phyloP scores from a whole-genome alignment of 2,329 filamentous ascomycete genomes.

The Fusarium subtropicale region DNA sequence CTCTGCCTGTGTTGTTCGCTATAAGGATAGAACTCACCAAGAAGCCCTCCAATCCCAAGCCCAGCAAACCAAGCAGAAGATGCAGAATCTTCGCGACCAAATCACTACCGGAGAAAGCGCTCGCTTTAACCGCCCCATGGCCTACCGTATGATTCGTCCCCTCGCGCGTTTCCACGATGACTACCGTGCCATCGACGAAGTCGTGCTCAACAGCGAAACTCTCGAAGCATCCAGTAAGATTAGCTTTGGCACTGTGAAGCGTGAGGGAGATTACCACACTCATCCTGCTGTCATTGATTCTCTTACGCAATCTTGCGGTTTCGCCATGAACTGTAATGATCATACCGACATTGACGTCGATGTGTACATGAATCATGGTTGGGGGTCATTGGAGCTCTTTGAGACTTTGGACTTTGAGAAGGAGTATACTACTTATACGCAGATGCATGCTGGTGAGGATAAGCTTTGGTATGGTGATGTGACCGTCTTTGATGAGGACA shows the following conservation, averaged over 20 bases:
- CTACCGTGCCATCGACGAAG: conserved; percentile 40
- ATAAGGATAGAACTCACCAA: conserved; percentile 23
- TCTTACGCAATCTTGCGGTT: conserved; percentile 38
- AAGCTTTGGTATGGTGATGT: conserved; percentile 58
- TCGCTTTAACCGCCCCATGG: conserved; percentile 42
- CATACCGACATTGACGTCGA: conserved; percentile 35
- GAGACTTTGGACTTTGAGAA: conserved; percentile 40
- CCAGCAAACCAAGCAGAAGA: conserved; percentile 15
- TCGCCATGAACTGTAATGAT: conserved; percentile 44
- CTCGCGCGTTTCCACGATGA: conserved; percentile 39
- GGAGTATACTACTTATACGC: conserved; percentile 36
- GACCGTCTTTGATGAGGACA: conserved; percentile 65
- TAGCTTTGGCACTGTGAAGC: conserved; percentile 38
- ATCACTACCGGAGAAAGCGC: conserved; percentile 27
- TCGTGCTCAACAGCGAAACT: conserved; percentile 35
- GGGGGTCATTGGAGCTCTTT: conserved; percentile 38
- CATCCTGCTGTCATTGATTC: conserved; percentile 41
- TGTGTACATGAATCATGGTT: conserved; percentile 42
- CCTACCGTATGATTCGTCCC: conserved; percentile 39
- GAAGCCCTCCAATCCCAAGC: conserved; percentile 9
- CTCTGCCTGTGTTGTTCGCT: conserved; percentile 27
- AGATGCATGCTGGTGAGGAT: conserved; percentile 33
- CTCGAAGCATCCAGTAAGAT: conserved; percentile 30
- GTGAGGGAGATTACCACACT: conserved; percentile 31
- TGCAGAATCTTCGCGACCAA: conserved; percentile 29